Percentiles rank a stretch among this genome's conserved stretches.
These are phyloP conservation scores for Escallonia herrerae DNA, from an alignment of 129 eudicot genomes.

Conservation along the genomic window DNA sequence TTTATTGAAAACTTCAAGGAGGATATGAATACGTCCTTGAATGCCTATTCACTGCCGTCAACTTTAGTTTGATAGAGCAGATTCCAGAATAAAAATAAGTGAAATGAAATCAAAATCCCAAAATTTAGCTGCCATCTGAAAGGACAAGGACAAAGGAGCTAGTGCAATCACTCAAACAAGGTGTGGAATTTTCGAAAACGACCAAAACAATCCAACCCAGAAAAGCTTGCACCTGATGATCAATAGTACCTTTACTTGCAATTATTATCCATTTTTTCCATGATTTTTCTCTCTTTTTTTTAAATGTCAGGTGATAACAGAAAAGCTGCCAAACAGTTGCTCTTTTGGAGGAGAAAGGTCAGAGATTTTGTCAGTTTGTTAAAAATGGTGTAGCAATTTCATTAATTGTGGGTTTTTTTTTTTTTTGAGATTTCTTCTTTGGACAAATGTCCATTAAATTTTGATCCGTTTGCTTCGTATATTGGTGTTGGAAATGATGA, in stretches of 20 bases:
- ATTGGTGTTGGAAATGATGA: too few relatives aligned
- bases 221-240: constrained; percentile 40
- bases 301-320: constrained; percentile 44
- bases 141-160: constrained; percentile 20
- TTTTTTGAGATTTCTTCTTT: background rate
- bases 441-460: background rate
- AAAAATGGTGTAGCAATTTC: constrained; percentile 26
- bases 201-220: constrained; percentile 35
- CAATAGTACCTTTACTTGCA: constrained; percentile 25
- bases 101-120: background rate
- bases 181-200: constrained; percentile 40
- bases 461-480: background rate
- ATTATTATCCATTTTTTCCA: constrained; percentile 5
- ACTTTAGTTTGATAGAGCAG: constrained; percentile 8
- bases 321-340: constrained; percentile 52
- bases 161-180: constrained; percentile 10
- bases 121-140: background rate
- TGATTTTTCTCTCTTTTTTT: constrained; percentile 9
- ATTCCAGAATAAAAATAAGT: background rate
- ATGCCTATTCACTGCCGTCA: constrained; percentile 14
- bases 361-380: constrained; percentile 41
- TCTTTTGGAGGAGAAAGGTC: constrained; percentile 37
- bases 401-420: background rate
- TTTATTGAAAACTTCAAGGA: constrained; percentile 12
- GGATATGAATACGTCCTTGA: constrained; percentile 12